Base-by-base conservation (phyloP, 192 early-diverging fungal genomes). In the Coemansia sp. region DNA sequence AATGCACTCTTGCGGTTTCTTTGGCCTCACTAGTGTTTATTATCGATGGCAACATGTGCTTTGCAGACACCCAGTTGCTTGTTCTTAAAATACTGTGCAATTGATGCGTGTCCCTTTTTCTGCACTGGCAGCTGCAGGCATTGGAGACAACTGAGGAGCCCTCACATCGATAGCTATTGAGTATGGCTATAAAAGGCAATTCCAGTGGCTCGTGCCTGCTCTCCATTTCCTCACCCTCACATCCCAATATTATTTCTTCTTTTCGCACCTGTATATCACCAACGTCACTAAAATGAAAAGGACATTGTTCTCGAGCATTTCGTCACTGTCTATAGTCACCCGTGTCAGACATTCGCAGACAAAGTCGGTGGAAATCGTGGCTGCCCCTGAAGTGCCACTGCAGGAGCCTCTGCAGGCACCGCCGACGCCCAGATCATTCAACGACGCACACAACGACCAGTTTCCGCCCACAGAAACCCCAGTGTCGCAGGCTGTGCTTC, bases 351-450 rank as follows among this genome's bases (percentile, higher is more conserved):
- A 47, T 50, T 22, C 48, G 8, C 51, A 47, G 23, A 53, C 48
- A 17, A 27, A 62, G 60, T n/a, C 47, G 27, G 35, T 19, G 22
- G 58, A 60, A 41, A 47, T 10, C 2, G 38, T 60, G 39, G 39
- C 58, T 47, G 41, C 51, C 24, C 58, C 38, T 11, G 58, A 62
- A 11, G 22, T 32, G 10, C 50, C 60, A 15, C 45, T 62, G n/a
- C 41, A 51, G 29, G 32, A 5, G 32, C 32, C 32, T 32, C 32
- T 32, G 32, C 32, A 32, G 32, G 23, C 60, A 9, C 75, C 75
- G 27, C 75, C 69, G 6, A 76, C 75, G 38, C 75, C 75, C 23
- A 70, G 60, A 12, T 76, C 75, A 8, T 76, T 76, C 59, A 67
- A 29, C 45, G 62, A 67, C 22, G 9, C 51, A n/a, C 23, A 50